Evolutionary conservation across 1,139 yeast genomes (phyloP).

Genomic region (Pneumocystis canis): DNA sequence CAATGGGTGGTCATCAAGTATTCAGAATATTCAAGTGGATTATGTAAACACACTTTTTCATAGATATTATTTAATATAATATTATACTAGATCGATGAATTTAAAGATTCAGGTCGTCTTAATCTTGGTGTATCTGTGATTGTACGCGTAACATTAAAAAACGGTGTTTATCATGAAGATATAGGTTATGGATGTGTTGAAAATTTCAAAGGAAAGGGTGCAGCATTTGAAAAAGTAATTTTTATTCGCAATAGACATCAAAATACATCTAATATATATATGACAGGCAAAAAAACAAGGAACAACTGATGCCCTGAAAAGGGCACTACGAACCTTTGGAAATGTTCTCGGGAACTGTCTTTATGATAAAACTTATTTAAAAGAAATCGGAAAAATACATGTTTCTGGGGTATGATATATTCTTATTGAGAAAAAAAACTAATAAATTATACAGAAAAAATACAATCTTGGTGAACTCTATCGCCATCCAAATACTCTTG

Average conservation of each 20-base stretch:
- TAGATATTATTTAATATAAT: background rate
- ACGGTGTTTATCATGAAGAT: constrained; percentile 66
- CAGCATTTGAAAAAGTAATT: constrained; percentile 50
- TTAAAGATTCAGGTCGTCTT: constrained; percentile 27
- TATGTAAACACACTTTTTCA: constrained; percentile 12
- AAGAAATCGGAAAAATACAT: constrained; percentile 36
- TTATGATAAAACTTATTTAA: constrained; percentile 44
- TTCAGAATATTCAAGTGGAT: constrained; percentile 27
- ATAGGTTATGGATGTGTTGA: constrained; percentile 62
- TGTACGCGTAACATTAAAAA: constrained; percentile 53
- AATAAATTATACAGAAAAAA: background rate
- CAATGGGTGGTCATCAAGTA: constrained; percentile 48
- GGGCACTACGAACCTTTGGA: constrained; percentile 66
- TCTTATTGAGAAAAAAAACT: background rate
- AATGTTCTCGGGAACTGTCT: constrained; percentile 64
- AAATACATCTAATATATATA: background rate
- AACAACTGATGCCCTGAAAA: constrained; percentile 58
- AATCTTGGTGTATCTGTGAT: constrained; percentile 48
- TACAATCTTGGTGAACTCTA: background rate
- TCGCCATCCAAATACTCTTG: background rate
- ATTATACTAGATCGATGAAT: constrained; percentile 18
- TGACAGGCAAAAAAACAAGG: constrained; percentile 50
- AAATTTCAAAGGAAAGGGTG: constrained; percentile 45
- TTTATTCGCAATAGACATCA: background rate
- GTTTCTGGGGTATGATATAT: background rate